Base-by-base conservation (phyloP, 2,329 filamentous ascomycete genomes). In the Arthrobotrys sphaeroides region DNA sequence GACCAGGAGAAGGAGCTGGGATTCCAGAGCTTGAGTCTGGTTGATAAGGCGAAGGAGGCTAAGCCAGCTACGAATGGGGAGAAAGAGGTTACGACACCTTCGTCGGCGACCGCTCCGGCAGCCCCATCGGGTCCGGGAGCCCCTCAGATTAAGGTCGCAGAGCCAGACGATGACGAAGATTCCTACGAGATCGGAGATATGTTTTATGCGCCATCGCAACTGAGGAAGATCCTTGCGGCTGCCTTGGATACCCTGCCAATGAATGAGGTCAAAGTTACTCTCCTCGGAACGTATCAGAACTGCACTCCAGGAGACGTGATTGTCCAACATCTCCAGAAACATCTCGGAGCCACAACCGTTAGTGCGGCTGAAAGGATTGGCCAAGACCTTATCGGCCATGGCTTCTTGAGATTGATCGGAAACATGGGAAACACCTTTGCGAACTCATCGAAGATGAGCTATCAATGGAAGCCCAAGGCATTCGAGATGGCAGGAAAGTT, bases 1-100 rank as follows among this genome's bases (percentile, higher is more conserved):
- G 95, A 99, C 82, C 95, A 99, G 83, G 96, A 99, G 85, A 97
- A 97, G 83, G 98, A 99, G 84, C 87, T 99, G 66, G 95, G 94
- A 40, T 99, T 99, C 83, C 93, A 97, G 82, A 93, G 94, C 78
- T 55, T 55, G 51, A 55, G 51, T 31, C 38, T 55, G 31, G 93
- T 93, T 3, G 85, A 87, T 76, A 86, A 86, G 53, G 67, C 79
- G 9, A 79, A 79, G 20, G 77, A 79, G 1, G 85, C 83, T 33
- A 93, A 91, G 82, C 90, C 91, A 2, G 57, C 55, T 5, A 31
- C 72, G 13, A 69, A 75, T 69, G 72, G 72, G 26, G 64, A 73
- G 33, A 75, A 83, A 83, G 77, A 82, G 81, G 16, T 81, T 82
- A 6, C 82, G 83, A 80, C 86, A 87, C 82, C 84, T 20, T 31